Evolutionary conservation across 2,329 filamentous ascomycete species (phyloP).

Genomic region (Cercospora nicotianae): DNA sequence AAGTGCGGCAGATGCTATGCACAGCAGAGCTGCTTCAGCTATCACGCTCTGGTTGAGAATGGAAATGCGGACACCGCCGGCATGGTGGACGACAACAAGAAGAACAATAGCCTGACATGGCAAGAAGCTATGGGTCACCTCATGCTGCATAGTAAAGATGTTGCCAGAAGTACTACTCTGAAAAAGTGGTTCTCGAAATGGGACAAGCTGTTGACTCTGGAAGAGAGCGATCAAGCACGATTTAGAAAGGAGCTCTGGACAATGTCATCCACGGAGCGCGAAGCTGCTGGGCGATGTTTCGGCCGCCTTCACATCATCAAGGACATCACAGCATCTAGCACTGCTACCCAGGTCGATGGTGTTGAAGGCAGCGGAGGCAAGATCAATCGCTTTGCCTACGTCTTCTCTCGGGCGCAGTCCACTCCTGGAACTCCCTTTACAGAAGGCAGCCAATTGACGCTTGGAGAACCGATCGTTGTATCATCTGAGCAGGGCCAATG

Average conservation of each 20-base stretch:
- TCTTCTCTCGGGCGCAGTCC: slow-evolving; percentile 63
- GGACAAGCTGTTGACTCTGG: slow-evolving; percentile 89
- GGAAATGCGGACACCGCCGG: slow-evolving; percentile 80
- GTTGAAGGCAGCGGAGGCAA: slow-evolving; percentile 58
- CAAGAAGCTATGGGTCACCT: slow-evolving; percentile 65
- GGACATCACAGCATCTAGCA: slow-evolving; percentile 29
- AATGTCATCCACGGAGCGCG: slow-evolving; percentile 84
- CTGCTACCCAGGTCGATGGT: slow-evolving; percentile 29
- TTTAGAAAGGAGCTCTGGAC: slow-evolving; percentile 92
- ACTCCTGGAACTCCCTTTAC: slow-evolving; percentile 72
- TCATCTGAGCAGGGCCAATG: slow-evolving; percentile 96
- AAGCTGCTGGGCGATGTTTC: slow-evolving; percentile 87
- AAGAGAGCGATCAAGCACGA: slow-evolving; percentile 87
- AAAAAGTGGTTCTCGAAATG: slow-evolving; percentile 89
- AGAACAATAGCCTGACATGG: slow-evolving; percentile 53
- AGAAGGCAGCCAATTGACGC: slow-evolving; percentile 76
- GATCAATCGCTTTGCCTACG: slow-evolving; percentile 90
- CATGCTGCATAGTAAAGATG: slow-evolving; percentile 30
- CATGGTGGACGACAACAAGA: slow-evolving; percentile 64
- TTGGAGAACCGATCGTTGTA: slow-evolving; percentile 92
- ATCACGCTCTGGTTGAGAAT: slow-evolving; percentile 85
- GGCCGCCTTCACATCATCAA: slow-evolving; percentile 76
- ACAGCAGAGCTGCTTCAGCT: slow-evolving; percentile 86
- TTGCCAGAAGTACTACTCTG: slow-evolving; percentile 63
- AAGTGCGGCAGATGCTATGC: slow-evolving; percentile 88